Base-by-base conservation (phyloP, 2,329 filamentous ascomycete genomes). In the Monosporascus sp. region DNA sequence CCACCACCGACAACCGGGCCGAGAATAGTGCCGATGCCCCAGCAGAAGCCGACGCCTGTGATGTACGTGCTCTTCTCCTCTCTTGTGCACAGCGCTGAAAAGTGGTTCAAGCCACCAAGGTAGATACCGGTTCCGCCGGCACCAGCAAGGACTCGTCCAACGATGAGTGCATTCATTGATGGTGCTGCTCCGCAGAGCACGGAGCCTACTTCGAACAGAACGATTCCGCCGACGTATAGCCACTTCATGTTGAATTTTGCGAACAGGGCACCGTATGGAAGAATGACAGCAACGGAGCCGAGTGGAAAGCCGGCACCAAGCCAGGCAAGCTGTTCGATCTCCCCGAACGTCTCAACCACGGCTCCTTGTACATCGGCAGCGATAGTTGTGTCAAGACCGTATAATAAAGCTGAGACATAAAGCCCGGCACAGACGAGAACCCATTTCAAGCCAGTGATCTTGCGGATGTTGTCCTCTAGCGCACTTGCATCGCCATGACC, bases 351-450 rank as follows among this genome's bases (percentile, higher is more conserved):
- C 24, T 64, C 56, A 5, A 72, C 59, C 24, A 76, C 71, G 2
- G 59, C 56, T 0, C 68, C 70, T 48, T 76, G 72, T 3, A 78
- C 62, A 59, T 76, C 71, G 17, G 76, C 76, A 1, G 73, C 64
- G 49, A 79, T 74, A 3, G 76, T 79, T 26, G 70, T 74, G 58
- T 73, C 69, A n/a, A n/a, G n/a, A n/a, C n/a, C n/a, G n/a, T n/a
- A n/a, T n/a, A n/a, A n/a, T n/a, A n/a, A n/a, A n/a, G n/a, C n/a
- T n/a, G n/a, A n/a, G n/a, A n/a, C n/a, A n/a, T n/a, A n/a, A n/a
- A n/a, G n/a, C n/a, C n/a, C n/a, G n/a, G n/a, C n/a, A n/a, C n/a
- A n/a, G n/a, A n/a, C n/a, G n/a, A n/a, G n/a, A n/a, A n/a, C n/a
- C n/a, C n/a, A n/a, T n/a, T n/a, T n/a, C n/a, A n/a, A n/a, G n/a